Base-by-base conservation (phyloP, 2,329 filamentous ascomycete genomes). In the Fusarium pilosicola region DNA sequence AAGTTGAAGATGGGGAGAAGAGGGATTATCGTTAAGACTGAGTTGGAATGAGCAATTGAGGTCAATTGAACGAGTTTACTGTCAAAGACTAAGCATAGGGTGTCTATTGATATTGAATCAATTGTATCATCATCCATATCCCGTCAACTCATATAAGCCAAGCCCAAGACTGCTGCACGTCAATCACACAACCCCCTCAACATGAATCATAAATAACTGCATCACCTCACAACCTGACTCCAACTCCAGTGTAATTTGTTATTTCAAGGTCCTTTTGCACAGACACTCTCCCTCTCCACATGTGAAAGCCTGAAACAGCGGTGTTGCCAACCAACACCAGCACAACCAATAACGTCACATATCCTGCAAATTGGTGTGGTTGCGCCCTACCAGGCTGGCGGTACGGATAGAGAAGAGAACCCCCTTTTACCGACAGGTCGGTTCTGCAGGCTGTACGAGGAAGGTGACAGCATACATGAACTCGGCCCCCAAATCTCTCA, bases 251-350 rank as follows among this genome's bases (percentile, higher is more conserved):
- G 28, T 18, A 46, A 26, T 24, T 22, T 17, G 38, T 49, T 17
- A 44, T 70, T 70, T 70, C 67, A 70, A 70, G 67, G 65, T 70
- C 41, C 67, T 70, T 70, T 70, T 70, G 65, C 58, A 44, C 18
- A 30, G 6, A 13, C 26, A 30, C 22, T 32, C 28, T 7, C 36
- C 5, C 26, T 5, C 36, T 22, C 36, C 28, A 41, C 26, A 22
- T 20, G 17, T 38, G 12, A 49, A 32, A 20, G 42, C 42, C 18
- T 65, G 65, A 70, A 70, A 70, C 67, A 45, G 66, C 65, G 65
- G 66, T 69, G 65, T 69, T 70, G 66, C 15, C 46, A 49, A n/a
- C 46, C 46, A 48, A 28, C 22, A 7, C 28, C 32, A 41, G 17
- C 49, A 64, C 62, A 54, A 13, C 58, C 62, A 65, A 63, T 63